Base-by-base conservation (phyloP, 163 green algal species). In the Scenedesmus sp. region DNA sequence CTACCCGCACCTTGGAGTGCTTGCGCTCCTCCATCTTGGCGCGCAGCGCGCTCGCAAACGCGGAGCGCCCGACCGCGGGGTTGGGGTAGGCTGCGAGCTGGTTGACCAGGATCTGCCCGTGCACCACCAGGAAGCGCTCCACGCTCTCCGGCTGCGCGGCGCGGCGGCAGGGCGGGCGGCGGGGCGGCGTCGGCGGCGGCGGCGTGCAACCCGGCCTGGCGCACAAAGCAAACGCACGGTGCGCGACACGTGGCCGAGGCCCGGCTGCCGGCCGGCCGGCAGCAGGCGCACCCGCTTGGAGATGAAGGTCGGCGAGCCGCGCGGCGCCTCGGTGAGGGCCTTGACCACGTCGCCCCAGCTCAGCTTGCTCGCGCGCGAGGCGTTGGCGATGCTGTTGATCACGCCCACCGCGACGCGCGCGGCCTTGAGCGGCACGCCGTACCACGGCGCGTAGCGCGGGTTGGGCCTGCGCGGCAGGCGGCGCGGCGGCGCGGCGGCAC, bases 41-140 rank as follows among this genome's bases (percentile, higher is more conserved):
- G 57, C 83, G 83, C 34, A 99, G 92, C 33, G 74, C 72, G 11
- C 53, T 71, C 9, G 84, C 90, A 89, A 99, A 98, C 6, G 90
- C 89, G 39, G 77, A 85, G 24, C 72, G 75, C 44, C 88, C 80
- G 22, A 97, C 85, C 1, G 47, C 44, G 17, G 60, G 33, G 22
- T 60, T 75, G 4, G 85, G 84, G 80, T 85, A 96, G 75, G 90
- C 80, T 45, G 85, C 85, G 83, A 96, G 92, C 86, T 95, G 91
- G 80, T 93, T 96, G 34, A 96, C 71, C 20, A 98, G 84, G 87
- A 99, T 97, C 84, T 98, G 93, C 29, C 92, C 96, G 82, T 99
- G 96, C 33, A 98, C 94, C 54, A 96, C 88, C 44, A 99, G 63
- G 78, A 94, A 98, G 20, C 93, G 87, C 88, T 97, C 91, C 65